Base-by-base conservation (phyloP, 768 basidiomycete species). In the Lepiota subincarnata region DNA sequence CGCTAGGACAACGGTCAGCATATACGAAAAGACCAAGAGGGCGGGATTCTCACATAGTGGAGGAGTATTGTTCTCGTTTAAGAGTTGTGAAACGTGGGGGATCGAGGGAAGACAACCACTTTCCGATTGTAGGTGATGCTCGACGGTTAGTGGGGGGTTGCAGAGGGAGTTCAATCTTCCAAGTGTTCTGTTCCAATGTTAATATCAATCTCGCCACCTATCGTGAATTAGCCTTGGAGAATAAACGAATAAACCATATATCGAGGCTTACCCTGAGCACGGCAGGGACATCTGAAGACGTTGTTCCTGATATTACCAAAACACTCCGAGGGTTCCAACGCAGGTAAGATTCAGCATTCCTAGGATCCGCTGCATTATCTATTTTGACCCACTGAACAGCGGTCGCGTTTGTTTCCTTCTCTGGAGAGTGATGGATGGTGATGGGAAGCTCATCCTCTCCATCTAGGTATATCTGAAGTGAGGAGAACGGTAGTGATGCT, bases 101-200 rank as follows among this genome's bases (percentile, higher is more conserved):
- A 44, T 76, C 64, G 1, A 82, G 47, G 4, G 80, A 81, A 46
- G 72, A 76, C 47, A 90, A 62, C 89, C 89, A 92, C 48, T 70
- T 70, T 11, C 68, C 54, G 22, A 56, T 56, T 2, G 73, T 70
- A 11, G 64, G 55, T 13, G 61, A 57, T 26, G 69, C 70, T 34
- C 69, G 67, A 7, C 73, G 74, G 26, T 66, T 59, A 14, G 60
- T 64, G 50, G 67, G 69, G 1, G 79, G 75, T 18, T 76, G 70
- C 47, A 84, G 70, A 0, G 82, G 79, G 28, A 92, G 66, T 39
- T 87, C 76, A 20, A 93, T 72, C 39, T 71, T 78, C 91, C 91
- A 93, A 24, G 66, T 71, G 35, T 80, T 79, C 64, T 86, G 76
- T 50, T 75, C 73, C 20, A 92, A 62, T 0, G 74, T 80, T 35